A percentile compares a stretch with the other conserved stretches of the same genome.
Evolutionary conservation across 225 moss, liverwort and hornwort genomes (phyloP).

Genomic region (Straminergon stramineum): DNA sequence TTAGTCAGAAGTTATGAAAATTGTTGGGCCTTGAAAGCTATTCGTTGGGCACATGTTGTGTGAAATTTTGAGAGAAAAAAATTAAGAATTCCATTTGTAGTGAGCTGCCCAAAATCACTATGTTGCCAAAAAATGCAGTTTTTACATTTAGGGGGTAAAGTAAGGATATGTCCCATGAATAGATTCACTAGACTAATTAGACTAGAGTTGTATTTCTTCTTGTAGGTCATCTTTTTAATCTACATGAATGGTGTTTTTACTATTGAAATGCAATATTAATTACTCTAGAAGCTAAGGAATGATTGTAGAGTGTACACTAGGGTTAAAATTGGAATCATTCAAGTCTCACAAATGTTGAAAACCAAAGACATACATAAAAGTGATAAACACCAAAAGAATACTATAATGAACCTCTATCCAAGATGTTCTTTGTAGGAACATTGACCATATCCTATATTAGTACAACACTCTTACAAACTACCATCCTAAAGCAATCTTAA

Average conservation of each 20-base stretch:
- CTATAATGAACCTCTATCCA: background rate
- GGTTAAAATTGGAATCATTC: background rate
- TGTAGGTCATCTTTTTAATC: rapidly evolving
- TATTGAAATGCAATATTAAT: background rate
- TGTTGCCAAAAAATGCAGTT: too few species aligned
- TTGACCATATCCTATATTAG: rapidly evolving
- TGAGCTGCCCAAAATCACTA: too few species aligned
- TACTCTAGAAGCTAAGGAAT: rapidly evolving
- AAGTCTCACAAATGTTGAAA: background rate
- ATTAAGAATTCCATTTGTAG: too few species aligned
- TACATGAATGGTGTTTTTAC: rapidly evolving
- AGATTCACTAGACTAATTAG: background rate
- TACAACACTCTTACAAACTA: background rate
- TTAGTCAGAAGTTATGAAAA: too few species aligned
- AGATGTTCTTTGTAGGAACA: background rate
- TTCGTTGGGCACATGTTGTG: too few species aligned
- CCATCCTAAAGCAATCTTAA: background rate
- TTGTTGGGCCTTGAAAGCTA: too few species aligned
- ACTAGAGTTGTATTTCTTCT: background rate
- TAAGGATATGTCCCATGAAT: background rate
- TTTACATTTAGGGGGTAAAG: too few species aligned
- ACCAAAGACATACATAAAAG: rapidly evolving
- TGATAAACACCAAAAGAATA: background rate
- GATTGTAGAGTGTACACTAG: background rate
- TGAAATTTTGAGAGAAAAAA: too few species aligned